Conservation (phyloP, 306 rosid species). For the Myrica gale region DNA sequence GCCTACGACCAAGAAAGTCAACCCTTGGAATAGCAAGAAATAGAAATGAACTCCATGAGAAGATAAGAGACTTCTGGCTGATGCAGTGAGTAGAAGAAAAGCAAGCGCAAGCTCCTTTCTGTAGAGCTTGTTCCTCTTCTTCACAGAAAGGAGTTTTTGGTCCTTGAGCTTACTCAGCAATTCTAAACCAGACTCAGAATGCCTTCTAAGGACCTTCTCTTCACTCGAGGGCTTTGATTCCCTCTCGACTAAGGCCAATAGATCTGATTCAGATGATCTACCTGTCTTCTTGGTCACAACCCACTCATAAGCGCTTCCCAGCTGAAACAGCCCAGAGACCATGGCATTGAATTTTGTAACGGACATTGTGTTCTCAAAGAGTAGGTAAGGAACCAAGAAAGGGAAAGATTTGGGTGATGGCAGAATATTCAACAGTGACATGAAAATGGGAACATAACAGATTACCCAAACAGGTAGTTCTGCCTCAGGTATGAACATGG, state of each 20-base stretch:
- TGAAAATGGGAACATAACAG: constrained; percentile 81
- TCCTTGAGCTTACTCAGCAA: constrained; percentile 61
- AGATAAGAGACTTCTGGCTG: constrained; percentile 86
- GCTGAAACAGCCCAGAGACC: constrained; percentile 91
- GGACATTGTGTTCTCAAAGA: constrained; percentile 98
- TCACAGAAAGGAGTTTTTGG: constrained; percentile 43
- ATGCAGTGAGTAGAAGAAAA: constrained; percentile 81
- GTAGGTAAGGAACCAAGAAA: constrained; percentile 84
- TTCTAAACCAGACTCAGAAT: constrained; percentile 83
- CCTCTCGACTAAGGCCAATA: constrained; percentile 71
- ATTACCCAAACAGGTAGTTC: constrained; percentile 96
- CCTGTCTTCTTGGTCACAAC: constrained; percentile 98
- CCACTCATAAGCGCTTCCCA: constrained; percentile 98
- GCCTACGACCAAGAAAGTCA: constrained; percentile 83
- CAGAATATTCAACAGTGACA: constrained; percentile 90
- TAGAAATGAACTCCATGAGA: constrained; percentile 96
- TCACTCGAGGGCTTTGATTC: constrained; percentile 67
- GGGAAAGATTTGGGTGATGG: constrained; percentile 97
- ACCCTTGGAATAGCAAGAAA: constrained; percentile 92
- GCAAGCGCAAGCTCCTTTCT: constrained; percentile 95
- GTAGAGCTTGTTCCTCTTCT: constrained; percentile 75
- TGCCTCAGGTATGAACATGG: constrained; percentile 96
- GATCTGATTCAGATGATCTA: constrained; percentile 87
- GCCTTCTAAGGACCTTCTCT: constrained; percentile 74
- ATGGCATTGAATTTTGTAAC: constrained; percentile 99